phyloP scores from a whole-genome alignment of 1,284 basidiomycete species.

The Austroboletus sp. region DNA sequence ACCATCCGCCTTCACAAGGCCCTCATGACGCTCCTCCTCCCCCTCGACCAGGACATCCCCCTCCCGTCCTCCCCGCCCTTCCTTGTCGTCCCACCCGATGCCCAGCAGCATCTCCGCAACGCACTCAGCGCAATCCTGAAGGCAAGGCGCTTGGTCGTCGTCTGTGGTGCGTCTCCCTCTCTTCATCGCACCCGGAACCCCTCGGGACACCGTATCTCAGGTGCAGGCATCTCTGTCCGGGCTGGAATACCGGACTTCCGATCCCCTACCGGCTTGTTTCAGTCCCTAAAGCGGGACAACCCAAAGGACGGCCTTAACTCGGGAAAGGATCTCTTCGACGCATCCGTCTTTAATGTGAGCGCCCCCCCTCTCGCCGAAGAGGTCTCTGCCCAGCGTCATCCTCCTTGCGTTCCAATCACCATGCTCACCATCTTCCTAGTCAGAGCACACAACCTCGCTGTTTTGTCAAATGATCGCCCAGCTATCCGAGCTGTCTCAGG shows the following conservation, averaged over 20 bases:
- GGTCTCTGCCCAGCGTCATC: constrained; percentile 1
- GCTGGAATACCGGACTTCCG: constrained; percentile 92
- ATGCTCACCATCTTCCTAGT: constrained; percentile 39
- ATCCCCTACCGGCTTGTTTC: constrained; percentile 77
- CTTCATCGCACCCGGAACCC: constrained; percentile 7
- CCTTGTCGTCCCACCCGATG: constrained; percentile 34
- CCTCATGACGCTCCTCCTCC: constrained; percentile 30
- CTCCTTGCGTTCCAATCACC: constrained; percentile 2
- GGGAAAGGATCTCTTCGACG: constrained; percentile 88
- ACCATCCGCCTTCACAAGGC: constrained; percentile 17
- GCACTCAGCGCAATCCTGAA: constrained; percentile 63
- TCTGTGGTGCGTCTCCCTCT: constrained; percentile 61
- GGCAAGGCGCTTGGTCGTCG: constrained; percentile 76
- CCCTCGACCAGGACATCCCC: constrained; percentile 24
- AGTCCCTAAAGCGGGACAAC: constrained; percentile 70
- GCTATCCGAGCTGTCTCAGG: constrained; percentile 66
- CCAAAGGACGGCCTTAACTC: constrained; percentile 64
- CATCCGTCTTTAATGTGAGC: constrained; percentile 81
- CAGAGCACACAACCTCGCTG: constrained; percentile 65
- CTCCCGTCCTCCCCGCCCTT: constrained; percentile 33
- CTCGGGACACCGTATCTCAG: constrained; percentile 35
- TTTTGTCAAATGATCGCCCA: constrained; percentile 88
- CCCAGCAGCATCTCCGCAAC: constrained; percentile 41
- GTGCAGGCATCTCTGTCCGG: constrained; percentile 86
- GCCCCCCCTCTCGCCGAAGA: neutral